These are phyloP conservation scores for Drosera spatulata DNA, from an alignment of 179 eudicot genomes.

Conservation along the genomic window DNA sequence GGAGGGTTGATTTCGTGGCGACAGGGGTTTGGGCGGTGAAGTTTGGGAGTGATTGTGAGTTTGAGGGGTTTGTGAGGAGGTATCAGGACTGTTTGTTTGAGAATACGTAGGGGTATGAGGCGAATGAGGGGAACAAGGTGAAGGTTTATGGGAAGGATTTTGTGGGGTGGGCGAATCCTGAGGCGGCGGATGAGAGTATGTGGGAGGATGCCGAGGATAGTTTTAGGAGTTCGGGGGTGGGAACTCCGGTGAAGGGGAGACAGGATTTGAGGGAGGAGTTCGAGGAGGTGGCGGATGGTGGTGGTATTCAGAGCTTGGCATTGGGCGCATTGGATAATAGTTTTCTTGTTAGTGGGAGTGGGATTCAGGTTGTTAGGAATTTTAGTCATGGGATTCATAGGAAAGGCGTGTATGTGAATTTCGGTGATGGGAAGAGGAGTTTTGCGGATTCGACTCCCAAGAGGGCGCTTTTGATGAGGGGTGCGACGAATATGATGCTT, in stretches of 20 bases:
- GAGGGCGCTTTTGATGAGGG: slow-evolving; percentile 86
- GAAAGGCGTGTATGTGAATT: slow-evolving; percentile 86
- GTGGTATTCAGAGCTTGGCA: slow-evolving; percentile 82
- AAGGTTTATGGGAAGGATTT: slow-evolving; percentile 65
- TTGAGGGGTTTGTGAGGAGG: slow-evolving; percentile 26
- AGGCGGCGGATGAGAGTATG: slow-evolving; percentile 65
- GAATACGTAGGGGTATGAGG: slow-evolving; percentile 37
- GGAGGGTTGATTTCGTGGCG: slow-evolving; percentile 56
- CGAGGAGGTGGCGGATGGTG: slow-evolving; percentile 62
- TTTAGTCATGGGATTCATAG: slow-evolving; percentile 94
- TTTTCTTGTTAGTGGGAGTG: slow-evolving; percentile 60
- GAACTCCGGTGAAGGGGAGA: slow-evolving; percentile 14
- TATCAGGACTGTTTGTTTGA: slow-evolving; percentile 62
- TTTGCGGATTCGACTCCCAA: slow-evolving; percentile 42
- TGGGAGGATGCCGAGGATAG: slow-evolving; percentile 54
- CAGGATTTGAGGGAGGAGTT: slow-evolving; percentile 75
- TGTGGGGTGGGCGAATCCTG: slow-evolving; percentile 58
- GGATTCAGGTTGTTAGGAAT: slow-evolving; percentile 95
- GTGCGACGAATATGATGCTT: slow-evolving; percentile 85
- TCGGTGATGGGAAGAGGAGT: slow-evolving; percentile 22
- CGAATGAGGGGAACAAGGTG: slow-evolving; percentile 45
- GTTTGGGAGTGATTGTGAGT: slow-evolving; percentile 32
- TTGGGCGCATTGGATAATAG: slow-evolving; percentile 94
- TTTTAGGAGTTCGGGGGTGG: slow-evolving; percentile 5
- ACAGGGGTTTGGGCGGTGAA: slow-evolving; percentile 63